Base-by-base conservation (phyloP, 176 grass and related monocot genomes). In the Phyllostachys edulis region DNA sequence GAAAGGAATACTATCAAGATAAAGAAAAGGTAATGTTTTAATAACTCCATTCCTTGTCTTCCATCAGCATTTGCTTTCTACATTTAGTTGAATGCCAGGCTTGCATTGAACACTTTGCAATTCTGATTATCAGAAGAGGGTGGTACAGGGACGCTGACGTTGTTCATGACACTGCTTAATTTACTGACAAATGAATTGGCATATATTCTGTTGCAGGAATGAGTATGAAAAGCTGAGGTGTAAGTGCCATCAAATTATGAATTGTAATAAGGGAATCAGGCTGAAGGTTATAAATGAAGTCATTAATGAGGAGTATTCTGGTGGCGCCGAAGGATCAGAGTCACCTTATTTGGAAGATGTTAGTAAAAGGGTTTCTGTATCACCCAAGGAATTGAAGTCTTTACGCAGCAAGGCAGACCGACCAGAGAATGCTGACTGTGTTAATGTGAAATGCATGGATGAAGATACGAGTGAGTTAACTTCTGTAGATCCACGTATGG, bases 211-310 rank as follows among this genome's bases (percentile, higher is more conserved):
- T 23, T 84, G 76, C 85, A 98, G 96, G 87, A 90, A 95, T 87
- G 96, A 98, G 78, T 98, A 95, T 83, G 93, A 94, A 82, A 94
- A 94, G 82, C 62, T 99, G 73, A 94, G 93, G 76, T 82, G 55
- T 63, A 90, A 79, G 23, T 99, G 97, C 75, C 41, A 68, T 51
- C 81, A 67, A 69, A 73, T 92, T 73, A 24, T 86, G 61, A 82
- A 81, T 72, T 84, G 84, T 29, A 86, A 80, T 40, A 92, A 81
- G 63, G 90, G 81, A 90, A 87, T 87, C 86, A 86, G 88, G 40
- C 71, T 90, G 67, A 89, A 91, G 84, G 85, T 87, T 73, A 83
- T 89, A 86, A 80, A 71, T 75, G 93, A 89, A 75, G 57, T 85
- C 18, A 75, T 67, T 42, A 82, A 83, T 54, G 87, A 67, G 50